Percentiles rank a stretch among this genome's conserved stretches.
Evolutionary conservation across 139 green algal genomes (phyloP).

Genomic region (Coelastrella sp.): DNA sequence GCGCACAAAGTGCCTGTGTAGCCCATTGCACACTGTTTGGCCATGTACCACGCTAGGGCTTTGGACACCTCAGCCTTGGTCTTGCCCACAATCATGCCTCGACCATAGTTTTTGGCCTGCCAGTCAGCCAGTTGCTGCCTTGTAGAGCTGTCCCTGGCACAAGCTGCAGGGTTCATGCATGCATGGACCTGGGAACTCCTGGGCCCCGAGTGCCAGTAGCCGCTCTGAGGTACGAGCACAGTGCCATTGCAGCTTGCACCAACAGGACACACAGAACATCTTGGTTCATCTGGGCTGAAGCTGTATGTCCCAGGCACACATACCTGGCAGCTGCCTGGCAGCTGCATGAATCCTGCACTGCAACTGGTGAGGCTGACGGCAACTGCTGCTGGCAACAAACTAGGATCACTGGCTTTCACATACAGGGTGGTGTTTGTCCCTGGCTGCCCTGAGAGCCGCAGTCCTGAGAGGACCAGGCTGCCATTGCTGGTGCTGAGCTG

Average conservation of each 20-base stretch:
- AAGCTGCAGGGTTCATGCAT: slow-evolving; percentile 44
- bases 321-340: slow-evolving; percentile 29
- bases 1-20: slow-evolving; percentile 37
- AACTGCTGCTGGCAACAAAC: slow-evolving; percentile 22
- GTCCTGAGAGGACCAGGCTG: slow-evolving; percentile 22
- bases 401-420: slow-evolving; percentile 5
- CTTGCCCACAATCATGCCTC: slow-evolving; percentile 14
- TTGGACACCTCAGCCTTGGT: background rate
- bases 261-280: slow-evolving; percentile 35
- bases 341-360: slow-evolving; percentile 41
- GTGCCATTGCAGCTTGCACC: slow-evolving; percentile 47
- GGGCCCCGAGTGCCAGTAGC: slow-evolving; percentile 32
- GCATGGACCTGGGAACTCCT: slow-evolving; percentile 41
- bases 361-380: slow-evolving; percentile 38
- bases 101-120: slow-evolving; percentile 20
- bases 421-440: slow-evolving; percentile 40
- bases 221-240: slow-evolving; percentile 24
- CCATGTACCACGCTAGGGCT: slow-evolving; percentile 20
- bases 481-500: slow-evolving; percentile 25
- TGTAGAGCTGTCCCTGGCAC: background rate
- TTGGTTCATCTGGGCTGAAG: slow-evolving; percentile 20
- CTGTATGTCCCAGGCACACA: slow-evolving; percentile 38
- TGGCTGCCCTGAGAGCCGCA: slow-evolving; percentile 14
- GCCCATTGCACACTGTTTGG: slow-evolving; percentile 31
- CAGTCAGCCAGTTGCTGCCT: slow-evolving; percentile 18